Evolutionary conservation across 495 filamentous ascomycete species (phyloP).

Genomic region (Pseudevernia furfuracea): DNA sequence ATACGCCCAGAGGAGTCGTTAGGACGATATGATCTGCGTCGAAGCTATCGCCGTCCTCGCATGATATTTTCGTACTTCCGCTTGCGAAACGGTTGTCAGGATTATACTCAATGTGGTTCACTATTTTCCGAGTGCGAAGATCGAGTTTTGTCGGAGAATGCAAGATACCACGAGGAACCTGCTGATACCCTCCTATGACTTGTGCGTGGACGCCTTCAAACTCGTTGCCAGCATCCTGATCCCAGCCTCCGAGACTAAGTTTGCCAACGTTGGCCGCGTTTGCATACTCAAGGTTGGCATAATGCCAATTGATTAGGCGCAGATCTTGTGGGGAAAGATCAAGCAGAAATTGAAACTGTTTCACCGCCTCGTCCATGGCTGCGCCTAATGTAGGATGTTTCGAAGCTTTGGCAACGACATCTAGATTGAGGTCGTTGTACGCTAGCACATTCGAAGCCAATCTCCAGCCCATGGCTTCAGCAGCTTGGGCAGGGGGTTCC

Average conservation of each 20-base stretch:
- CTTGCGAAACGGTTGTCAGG: constrained; percentile 30
- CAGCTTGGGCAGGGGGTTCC: constrained; percentile 60
- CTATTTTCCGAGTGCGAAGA: constrained; percentile 61
- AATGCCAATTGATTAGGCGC: constrained; percentile 92
- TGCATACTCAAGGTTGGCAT: constrained; percentile 95
- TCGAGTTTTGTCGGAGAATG: constrained; percentile 70
- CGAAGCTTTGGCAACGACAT: constrained; percentile 50
- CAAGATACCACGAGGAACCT: constrained; percentile 75
- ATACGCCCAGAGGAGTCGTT: constrained; percentile 79
- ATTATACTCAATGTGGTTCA: constrained; percentile 62
- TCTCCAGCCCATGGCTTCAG: constrained; percentile 72
- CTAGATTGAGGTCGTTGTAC: constrained; percentile 66
- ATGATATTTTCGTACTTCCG: constrained; percentile 52
- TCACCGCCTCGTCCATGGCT: constrained; percentile 80
- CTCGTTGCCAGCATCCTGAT: constrained; percentile 94
- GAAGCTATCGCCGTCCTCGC: constrained; percentile 67
- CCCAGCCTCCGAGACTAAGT: constrained; percentile 87
- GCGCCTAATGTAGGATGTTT: constrained; percentile 69
- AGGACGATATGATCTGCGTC: constrained; percentile 81
- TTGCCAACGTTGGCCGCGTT: constrained; percentile 82
- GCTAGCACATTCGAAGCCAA: constrained; percentile 57
- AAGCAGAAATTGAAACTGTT: constrained; percentile 76
- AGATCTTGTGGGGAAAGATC: constrained; percentile 79
- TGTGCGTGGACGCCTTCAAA: constrained; percentile 91
- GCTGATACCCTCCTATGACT: constrained; percentile 87